phyloP scores from a whole-genome alignment of 768 basidiomycete genomes.

The Tylopilus cervinicoccineus region DNA sequence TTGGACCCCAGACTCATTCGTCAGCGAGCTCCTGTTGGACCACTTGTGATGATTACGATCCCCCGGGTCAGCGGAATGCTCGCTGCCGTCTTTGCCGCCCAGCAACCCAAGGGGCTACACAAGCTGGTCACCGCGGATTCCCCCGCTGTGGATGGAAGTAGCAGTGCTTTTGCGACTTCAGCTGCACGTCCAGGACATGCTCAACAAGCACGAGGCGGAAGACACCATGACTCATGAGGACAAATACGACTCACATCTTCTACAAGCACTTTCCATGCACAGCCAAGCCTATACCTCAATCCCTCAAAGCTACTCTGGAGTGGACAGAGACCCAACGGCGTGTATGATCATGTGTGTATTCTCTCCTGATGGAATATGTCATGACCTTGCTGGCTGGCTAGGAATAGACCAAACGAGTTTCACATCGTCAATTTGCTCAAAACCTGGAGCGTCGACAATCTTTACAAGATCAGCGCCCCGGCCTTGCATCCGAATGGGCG shows the following conservation, averaged over 20 bases:
- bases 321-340: conserved; percentile 42
- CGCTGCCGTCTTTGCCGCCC: conserved; percentile 30
- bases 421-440: conserved; percentile 31
- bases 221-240: conserved; percentile 41
- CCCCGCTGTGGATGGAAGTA: conserved; percentile 43
- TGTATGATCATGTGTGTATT: conserved; percentile 42
- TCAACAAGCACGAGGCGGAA: conserved; percentile 44
- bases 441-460: conserved; percentile 33
- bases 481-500: conserved; percentile 36
- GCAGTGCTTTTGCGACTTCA: conserved; percentile 27
- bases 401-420: conserved; percentile 41
- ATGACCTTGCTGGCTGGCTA: conserved; percentile 13
- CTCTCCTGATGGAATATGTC: neutral
- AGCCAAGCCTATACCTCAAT: conserved; percentile 42
- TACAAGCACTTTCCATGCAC: conserved; percentile 42
- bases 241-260: conserved; percentile 41
- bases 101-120: conserved; percentile 43
- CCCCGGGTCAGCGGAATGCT: conserved; percentile 48
- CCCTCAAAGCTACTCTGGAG: conserved; percentile 32
- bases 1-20: conserved; percentile 49
- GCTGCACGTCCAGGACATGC: conserved; percentile 37
- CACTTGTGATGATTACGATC: conserved; percentile 42
- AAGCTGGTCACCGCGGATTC: conserved; percentile 44
- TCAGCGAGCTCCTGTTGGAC: conserved; percentile 46
- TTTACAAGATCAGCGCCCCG: conserved; percentile 31